Percentiles rank a stretch among this genome's conserved stretches.
phyloP scores from a whole-genome alignment of 768 basidiomycete species.

The Collybia sordida region DNA sequence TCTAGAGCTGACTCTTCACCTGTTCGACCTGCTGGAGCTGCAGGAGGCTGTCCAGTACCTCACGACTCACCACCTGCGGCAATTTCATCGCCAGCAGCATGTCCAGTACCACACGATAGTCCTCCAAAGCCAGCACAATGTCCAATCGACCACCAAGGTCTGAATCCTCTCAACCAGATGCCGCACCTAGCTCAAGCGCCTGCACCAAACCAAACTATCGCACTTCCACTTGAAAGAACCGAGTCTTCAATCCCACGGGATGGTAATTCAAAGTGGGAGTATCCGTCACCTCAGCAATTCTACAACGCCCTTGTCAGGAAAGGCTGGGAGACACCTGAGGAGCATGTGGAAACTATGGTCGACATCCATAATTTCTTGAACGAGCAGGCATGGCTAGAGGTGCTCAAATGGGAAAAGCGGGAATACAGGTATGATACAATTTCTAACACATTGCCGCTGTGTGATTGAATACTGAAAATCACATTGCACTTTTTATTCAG shows the following conservation, averaged over 20 bases:
- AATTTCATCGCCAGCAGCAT: constrained; percentile 25
- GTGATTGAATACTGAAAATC: not conserved
- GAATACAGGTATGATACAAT: constrained; percentile 49
- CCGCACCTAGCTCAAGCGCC: constrained; percentile 76
- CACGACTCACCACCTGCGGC: constrained; percentile 26
- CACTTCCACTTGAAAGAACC: constrained; percentile 72
- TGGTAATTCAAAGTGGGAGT: constrained; percentile 72
- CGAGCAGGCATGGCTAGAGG: constrained; percentile 95
- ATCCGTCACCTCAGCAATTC: constrained; percentile 96
- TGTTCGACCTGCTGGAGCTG: constrained; percentile 16
- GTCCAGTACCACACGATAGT: constrained; percentile 42
- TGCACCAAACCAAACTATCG: constrained; percentile 51
- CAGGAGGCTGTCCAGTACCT: constrained; percentile 39
- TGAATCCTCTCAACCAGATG: constrained; percentile 86
- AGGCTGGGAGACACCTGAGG: constrained; percentile 96
- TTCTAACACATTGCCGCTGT: not conserved
- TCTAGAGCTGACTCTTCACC: constrained; percentile 28
- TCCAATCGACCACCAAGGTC: constrained; percentile 57
- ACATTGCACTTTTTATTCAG: constrained; percentile 32
- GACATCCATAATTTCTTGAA: constrained; percentile 98
- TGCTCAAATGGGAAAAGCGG: constrained; percentile 87
- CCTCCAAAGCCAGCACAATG: constrained; percentile 48
- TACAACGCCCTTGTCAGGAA: constrained; percentile 96
- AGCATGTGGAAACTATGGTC: constrained; percentile 96
- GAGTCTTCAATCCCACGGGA: constrained; percentile 86